Evolutionary conservation across 805 yeast genomes (phyloP).

Genomic region (Ogataea paraovalis): DNA sequence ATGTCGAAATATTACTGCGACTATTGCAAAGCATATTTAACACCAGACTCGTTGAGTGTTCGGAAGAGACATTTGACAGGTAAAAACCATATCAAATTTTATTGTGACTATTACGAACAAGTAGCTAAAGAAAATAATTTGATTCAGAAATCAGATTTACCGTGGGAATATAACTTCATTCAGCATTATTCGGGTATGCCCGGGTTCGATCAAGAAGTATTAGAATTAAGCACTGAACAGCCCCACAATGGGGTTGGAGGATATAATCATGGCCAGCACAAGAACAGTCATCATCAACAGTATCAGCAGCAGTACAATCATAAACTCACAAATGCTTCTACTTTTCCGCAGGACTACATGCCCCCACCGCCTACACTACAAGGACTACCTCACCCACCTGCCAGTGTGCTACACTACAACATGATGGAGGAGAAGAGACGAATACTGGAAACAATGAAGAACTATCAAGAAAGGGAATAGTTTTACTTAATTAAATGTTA

Average conservation of each 20-base stretch:
- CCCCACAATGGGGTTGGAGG: neutral
- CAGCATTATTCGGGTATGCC: conserved; percentile 36
- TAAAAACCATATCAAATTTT: conserved; percentile 65
- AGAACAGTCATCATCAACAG: conserved; percentile 12
- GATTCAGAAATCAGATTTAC: conserved; percentile 22
- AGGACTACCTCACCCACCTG: conserved; percentile 37
- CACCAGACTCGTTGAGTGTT: conserved; percentile 87
- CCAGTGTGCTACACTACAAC: conserved; percentile 26
- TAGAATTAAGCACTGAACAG: neutral
- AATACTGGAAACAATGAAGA: conserved; percentile 11
- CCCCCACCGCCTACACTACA: conserved; percentile 35
- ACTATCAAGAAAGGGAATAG: neutral
- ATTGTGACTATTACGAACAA: conserved; percentile 70
- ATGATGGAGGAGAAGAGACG: conserved; percentile 16
- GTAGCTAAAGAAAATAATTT: conserved; percentile 20
- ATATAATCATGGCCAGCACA: conserved; percentile 9
- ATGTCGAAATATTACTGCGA: conserved; percentile 81
- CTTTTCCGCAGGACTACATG: conserved; percentile 5
- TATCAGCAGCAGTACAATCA: neutral
- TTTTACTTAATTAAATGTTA: too few species aligned
- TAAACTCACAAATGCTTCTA: neutral
- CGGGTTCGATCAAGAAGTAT: conserved; percentile 17
- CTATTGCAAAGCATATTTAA: conserved; percentile 75
- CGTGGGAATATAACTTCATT: conserved; percentile 35
- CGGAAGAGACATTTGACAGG: conserved; percentile 77